These are phyloP conservation scores for Chiua virens DNA, from an alignment of 768 basidiomycete species.

Conservation along the genomic window DNA sequence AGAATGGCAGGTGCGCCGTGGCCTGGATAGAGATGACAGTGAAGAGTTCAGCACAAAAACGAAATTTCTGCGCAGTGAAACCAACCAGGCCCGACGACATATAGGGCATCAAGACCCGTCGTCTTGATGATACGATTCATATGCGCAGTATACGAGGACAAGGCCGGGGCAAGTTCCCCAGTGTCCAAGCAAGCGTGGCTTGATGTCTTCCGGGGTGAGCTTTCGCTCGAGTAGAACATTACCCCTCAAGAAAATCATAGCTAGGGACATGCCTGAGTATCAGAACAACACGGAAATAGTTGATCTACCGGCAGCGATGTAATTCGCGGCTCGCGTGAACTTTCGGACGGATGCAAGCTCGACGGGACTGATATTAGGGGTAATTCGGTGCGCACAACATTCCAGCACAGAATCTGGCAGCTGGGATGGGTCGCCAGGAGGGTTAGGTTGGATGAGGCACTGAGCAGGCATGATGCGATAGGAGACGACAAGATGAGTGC, in stretches of 20 bases:
- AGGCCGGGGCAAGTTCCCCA: conserved; percentile 87
- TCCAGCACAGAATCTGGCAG: conserved; percentile 59
- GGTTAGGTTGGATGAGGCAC: conserved; percentile 57
- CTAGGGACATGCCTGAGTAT: conserved; percentile 32
- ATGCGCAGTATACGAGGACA: conserved; percentile 68
- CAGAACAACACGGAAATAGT: background rate
- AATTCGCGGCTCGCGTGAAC: conserved; percentile 65
- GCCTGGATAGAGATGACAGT: conserved; percentile 39
- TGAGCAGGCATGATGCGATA: conserved; percentile 54
- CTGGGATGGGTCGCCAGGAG: conserved; percentile 66
- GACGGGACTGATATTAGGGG: conserved; percentile 43
- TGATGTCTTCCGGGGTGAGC: conserved; percentile 69
- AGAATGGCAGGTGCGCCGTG: conserved; percentile 88
- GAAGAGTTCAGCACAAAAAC: background rate
- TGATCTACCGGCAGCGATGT: conserved; percentile 63
- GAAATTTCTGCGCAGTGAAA: background rate
- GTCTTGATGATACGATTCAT: conserved; percentile 63
- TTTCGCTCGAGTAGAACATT: conserved; percentile 66
- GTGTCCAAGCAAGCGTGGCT: conserved; percentile 77
- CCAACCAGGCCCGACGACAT: conserved; percentile 77
- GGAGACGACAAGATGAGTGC: no score
- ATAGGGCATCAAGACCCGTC: conserved; percentile 61
- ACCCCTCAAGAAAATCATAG: conserved; percentile 82
- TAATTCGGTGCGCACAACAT: conserved; percentile 41
- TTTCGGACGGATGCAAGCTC: conserved; percentile 52